Conservation (phyloP, 306 rosid genomes). For the Quercus cerris region DNA sequence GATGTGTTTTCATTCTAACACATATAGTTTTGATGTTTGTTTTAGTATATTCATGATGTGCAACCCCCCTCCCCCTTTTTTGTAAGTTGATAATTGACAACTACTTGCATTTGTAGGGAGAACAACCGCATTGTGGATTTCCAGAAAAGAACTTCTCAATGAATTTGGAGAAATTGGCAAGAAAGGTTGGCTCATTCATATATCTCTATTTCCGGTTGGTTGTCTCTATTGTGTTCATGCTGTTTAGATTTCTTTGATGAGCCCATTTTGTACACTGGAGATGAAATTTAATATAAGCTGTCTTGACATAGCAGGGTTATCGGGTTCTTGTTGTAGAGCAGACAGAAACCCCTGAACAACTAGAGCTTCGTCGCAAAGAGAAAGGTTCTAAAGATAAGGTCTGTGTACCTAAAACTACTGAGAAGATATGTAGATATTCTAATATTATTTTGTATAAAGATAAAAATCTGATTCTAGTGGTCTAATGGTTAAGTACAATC, state of each 20-base stretch:
- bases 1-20: neutral
- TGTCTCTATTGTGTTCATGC: constrained; percentile 2
- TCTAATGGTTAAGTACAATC: neutral
- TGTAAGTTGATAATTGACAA: constrained; percentile 11
- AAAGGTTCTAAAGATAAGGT: constrained; percentile 93
- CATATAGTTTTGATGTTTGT: neutral
- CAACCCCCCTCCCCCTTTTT: neutral
- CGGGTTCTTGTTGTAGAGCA: constrained; percentile 95
- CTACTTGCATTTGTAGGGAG: constrained; percentile 58
- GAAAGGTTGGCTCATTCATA: constrained; percentile 64
- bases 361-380: constrained; percentile 83
- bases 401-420: neutral
- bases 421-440: neutral
- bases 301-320: constrained; percentile 62
- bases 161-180: constrained; percentile 82
- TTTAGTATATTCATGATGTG: constrained; percentile 7
- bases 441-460: neutral
- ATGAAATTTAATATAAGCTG: constrained; percentile 29
- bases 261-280: constrained; percentile 17
- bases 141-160: constrained; percentile 86
- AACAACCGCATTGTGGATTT: constrained; percentile 98
- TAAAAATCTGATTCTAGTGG: neutral
- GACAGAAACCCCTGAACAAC: constrained; percentile 97
- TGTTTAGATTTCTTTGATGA: constrained; percentile 2
- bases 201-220: neutral